phyloP scores from a whole-genome alignment of 805 yeast species.

The Starmerella cellae region DNA sequence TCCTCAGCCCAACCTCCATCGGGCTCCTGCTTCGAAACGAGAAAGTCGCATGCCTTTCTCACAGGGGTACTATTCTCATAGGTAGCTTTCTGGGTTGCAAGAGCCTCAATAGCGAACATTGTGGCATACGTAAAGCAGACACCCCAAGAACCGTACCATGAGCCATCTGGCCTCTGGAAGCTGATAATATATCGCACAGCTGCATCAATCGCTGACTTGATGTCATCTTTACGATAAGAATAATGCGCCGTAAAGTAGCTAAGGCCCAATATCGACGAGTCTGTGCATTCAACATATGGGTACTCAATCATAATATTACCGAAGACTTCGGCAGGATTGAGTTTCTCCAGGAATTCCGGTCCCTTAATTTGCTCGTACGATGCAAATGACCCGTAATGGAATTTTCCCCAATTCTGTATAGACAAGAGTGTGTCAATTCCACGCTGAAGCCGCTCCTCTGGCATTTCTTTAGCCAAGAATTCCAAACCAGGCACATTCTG shows the following conservation, averaged over 20 bases:
- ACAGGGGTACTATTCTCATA: constrained; percentile 54
- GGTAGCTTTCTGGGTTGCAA: constrained; percentile 50
- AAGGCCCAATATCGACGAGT: constrained; percentile 81
- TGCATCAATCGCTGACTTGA: constrained; percentile 51
- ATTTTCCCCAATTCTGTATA: constrained; percentile 65
- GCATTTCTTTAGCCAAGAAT: constrained; percentile 40
- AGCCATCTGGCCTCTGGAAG: constrained; percentile 67
- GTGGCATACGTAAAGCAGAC: constrained; percentile 90
- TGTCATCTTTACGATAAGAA: constrained; percentile 52
- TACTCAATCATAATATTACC: constrained; percentile 97
- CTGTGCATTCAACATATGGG: constrained; percentile 97
- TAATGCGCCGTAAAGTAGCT: constrained; percentile 58
- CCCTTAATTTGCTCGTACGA: constrained; percentile 82
- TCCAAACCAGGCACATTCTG: constrained; percentile 46
- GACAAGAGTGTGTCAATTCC: constrained; percentile 66
- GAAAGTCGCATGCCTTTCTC: constrained; percentile 69
- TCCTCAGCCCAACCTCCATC: constrained; percentile 99
- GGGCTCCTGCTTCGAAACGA: constrained; percentile 54
- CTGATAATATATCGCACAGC: constrained; percentile 61
- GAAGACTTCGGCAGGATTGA: constrained; percentile 96
- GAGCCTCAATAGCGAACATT: constrained; percentile 95
- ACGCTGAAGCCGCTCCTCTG: constrained; percentile 40
- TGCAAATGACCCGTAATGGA: constrained; percentile 83
- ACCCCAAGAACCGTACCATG: constrained; percentile 99
- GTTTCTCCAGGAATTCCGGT: constrained; percentile 54